Base-by-base conservation (phyloP, 164 flowering plant genomes). In the Liquidambar formosana region DNA sequence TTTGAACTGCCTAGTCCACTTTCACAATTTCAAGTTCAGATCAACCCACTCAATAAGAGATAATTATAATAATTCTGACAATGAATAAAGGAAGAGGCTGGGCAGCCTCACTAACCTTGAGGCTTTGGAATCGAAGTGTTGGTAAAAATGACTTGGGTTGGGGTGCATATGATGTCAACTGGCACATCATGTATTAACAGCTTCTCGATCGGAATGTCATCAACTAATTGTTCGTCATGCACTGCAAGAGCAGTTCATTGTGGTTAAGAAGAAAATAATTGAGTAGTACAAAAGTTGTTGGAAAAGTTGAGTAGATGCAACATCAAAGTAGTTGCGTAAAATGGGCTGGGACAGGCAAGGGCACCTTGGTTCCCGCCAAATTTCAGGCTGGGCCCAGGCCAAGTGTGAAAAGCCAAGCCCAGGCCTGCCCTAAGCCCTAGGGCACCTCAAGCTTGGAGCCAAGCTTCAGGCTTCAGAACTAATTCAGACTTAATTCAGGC, bases 161-260 rank as follows among this genome's bases (percentile, higher is more conserved):
- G 94, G 60, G 97, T 90, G 84, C 96, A 93, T 67, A 93, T 84
- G 57, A 89, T 85, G 73, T 93, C 97, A 13, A 90, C 96, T 0
- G 97, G 97, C 61, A 93, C 97, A 72, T 89, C 97, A 64, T 93
- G 97, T 65, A 93, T 74, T 64, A 90, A 68, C 68, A 93, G 76
- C 75, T 93, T 91, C 84, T 93, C 93, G 0, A 77, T 71, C 1
- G 96, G 94, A 71, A 90, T 88, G 71, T 89, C 96, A 78, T 89
- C 96, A 22, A 93, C 94, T 76, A 93, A 71, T 66, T 93, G 96
- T 52, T 83, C 74, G 72, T 90, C 97, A 68, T 93, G 94, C 65
- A 93, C 97, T 90, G 81, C 78, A 74, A 74, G 14, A 63, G 51
- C 56, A 33, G 41, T 33, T 33, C 2, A 33, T 2, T 45, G 28